Evolutionary conservation across 305 asterid genomes (phyloP).

Genomic region (Andrographis paniculata): DNA sequence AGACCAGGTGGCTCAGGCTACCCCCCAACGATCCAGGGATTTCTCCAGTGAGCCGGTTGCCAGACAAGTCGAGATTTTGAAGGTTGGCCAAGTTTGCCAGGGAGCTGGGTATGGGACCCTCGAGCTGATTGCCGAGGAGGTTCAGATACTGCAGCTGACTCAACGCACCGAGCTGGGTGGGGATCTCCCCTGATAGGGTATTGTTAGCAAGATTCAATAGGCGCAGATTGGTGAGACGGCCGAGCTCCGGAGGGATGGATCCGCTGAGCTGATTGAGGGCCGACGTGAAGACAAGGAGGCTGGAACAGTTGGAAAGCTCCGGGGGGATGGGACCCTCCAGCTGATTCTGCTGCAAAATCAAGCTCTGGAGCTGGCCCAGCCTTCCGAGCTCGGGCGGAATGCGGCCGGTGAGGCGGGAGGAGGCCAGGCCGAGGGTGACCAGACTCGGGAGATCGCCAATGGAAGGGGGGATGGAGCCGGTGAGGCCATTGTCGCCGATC

Average conservation of each 20-base stretch:
- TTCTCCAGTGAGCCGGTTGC: conserved; percentile 52
- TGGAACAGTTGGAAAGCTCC: conserved; percentile 49
- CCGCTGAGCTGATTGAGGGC: conserved; percentile 61
- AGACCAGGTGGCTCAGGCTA: conserved; percentile 36
- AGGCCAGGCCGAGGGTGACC: conserved; percentile 53
- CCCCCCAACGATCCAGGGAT: conserved; percentile 58
- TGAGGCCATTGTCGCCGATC: conserved; percentile 65
- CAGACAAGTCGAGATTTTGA: conserved; percentile 57
- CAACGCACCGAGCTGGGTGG: conserved; percentile 39
- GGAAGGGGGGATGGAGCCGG: conserved; percentile 56
- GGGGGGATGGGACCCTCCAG: conserved; percentile 58
- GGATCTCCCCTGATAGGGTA: conserved; percentile 58
- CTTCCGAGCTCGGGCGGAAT: conserved; percentile 60
- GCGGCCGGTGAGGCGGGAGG: conserved; percentile 53
- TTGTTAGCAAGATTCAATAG: conserved; percentile 61
- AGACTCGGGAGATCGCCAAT: conserved; percentile 40
- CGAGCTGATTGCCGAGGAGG: conserved; percentile 61
- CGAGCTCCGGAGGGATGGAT: conserved; percentile 47
- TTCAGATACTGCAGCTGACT: conserved; percentile 43
- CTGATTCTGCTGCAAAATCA: conserved; percentile 57
- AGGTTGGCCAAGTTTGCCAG: conserved; percentile 37
- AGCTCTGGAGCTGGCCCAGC: conserved; percentile 30
- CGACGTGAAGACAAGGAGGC: conserved; percentile 46
- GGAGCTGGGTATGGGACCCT: conserved; percentile 57
- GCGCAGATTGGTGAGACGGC: conserved; percentile 35